Base-by-base conservation (phyloP, 345 rosid species). In the Xanthoceras sorbifolium region DNA sequence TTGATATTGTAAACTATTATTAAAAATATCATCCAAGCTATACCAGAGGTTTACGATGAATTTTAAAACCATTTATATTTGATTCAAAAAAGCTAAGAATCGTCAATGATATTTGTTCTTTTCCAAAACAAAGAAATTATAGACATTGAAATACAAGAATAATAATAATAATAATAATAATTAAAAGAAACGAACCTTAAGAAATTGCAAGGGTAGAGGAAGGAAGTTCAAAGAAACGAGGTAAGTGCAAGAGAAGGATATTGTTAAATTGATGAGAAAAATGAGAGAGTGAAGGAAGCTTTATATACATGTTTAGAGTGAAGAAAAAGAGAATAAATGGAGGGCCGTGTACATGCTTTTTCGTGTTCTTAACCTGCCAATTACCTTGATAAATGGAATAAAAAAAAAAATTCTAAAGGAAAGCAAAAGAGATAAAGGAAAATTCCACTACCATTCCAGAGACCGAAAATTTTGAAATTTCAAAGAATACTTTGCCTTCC, bases 281-380 rank as follows among this genome's bases (percentile, higher is more conserved):
- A 76, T 62, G 83, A 12, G 71, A 25, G 68, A 64, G 48, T 28
- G 11, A 54, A 82, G 70, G 76, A 68, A 76, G 72, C 62, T 23
- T 84, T 89, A 86, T 82, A 89, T 90, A 86, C 79, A 82, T 67
- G 69, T 28, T 59, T 67, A 64, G 85, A 76, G 71, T 71, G 40
- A 54, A 67, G 76, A 17, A 80, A 79, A 77, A 79, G 74, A 40
- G 84, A 85, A 81, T 72, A 80, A 78, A 80, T 78, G 85, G 85
- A 87, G 79, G 86, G 85, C 75, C 79, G 83, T 64, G 77, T 76
- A 25, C 34, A 15, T 52, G 75, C 78, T 85, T 89, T 90, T 86
- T 87, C 86, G 89, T 85, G 76, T 84, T 84, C 85, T 80, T 86
- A 86, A 82, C 86, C 86, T 79, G 79, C 74, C 76, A 63, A 79